Evolutionary conservation across 805 yeast genomes (phyloP), one percentile per base, ranked within the genome.

Genomic region (Wickerhamiella lipophila): DNA sequence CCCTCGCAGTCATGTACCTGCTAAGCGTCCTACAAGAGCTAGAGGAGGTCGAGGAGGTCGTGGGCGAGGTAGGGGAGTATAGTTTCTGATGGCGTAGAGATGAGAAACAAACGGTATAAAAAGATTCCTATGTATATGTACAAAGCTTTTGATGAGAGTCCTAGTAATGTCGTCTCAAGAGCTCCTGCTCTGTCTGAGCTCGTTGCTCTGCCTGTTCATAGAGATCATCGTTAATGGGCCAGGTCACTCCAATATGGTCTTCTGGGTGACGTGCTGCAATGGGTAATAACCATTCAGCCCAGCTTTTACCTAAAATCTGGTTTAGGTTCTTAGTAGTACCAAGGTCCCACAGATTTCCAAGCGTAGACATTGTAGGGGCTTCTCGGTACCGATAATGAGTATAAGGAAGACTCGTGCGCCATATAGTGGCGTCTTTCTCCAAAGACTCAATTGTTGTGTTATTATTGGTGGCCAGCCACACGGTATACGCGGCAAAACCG

Each of bases 381-480:
- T 60, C 63, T 7, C 73, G 61, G 57, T 68, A 71, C 18, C 68
- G 60, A 55, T 64, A 68, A 15, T 52, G 49, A 4, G 57, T 42
- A 6, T 65, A 52, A 4, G 72, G 62, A 13, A 63, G 50, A 4
- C 59, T 44, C 1, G 72, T 62, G 30, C 61, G 59, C 56, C 67
- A 67, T 19, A 60, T 52, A 19, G 59, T 59, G 25, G 64, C 55
- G 12, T 40, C 48, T 12, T 34, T 34, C 53, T 69, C 73, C 66
- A 69, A 56, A 6, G 78, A 68, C 64, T 92, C 98, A 22, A 89
- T 72, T 0, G 97, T 89, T 3, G 96, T 88, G 52, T 69, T 66
- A 65, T 89, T 89, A 9, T 61, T 64, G 18, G 77, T 53, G 7
- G 84, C 62, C 56, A 84, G 74, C 56, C 75, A 83, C 2, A 76